Evolutionary conservation across 169 alveolate genomes (phyloP), one percentile per base, ranked within the genome.

Genomic region (Cryptosporidium sp.): DNA sequence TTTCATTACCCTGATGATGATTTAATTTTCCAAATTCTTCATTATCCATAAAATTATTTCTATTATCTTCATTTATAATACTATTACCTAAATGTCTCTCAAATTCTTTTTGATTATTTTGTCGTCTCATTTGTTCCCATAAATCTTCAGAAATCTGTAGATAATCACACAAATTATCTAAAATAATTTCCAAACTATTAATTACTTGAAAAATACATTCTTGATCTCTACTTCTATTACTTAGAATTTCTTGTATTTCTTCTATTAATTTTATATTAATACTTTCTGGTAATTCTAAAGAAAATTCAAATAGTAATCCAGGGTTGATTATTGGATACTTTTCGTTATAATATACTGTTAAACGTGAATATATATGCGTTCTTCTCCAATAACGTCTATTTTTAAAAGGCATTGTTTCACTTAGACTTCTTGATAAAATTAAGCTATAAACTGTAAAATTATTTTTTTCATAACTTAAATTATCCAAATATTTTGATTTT

Each of bases 81-180:
- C 53, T 80, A 39, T 65, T 80, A 26, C 62, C 89, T n/a, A 61
- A 80, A 29, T 80, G 75, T n/a, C 42, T 80, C 33, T 80, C 89
- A 14, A 80, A 60, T 16, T 80, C 89, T n/a, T 29, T 80, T 42
- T 80, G 89, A 65, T 80, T 62, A 33, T 80, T 80, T 62, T 60
- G 45, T 18, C 89, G 61, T 65, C 89, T 80, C 89, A 80, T 80
- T 44, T 65, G 80, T 52, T 80, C 89, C 89, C 89, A 80, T 35
- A 80, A 31, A 42, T 80, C 89, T 42, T 80, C 89, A 37, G 89
- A 80, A 45, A 80, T 39, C 29, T 62, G 89, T 29, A 80, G 21
- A 31, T 80, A 42, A 44, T 80, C 65, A 65, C 75, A 80, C 7
- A 80, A 37, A 44, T 62, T 61, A 21, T 80, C 89, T 12, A 80